Evolutionary conservation across 2,329 filamentous ascomycete genomes (phyloP).

Genomic region (Ophiostoma australiae): DNA sequence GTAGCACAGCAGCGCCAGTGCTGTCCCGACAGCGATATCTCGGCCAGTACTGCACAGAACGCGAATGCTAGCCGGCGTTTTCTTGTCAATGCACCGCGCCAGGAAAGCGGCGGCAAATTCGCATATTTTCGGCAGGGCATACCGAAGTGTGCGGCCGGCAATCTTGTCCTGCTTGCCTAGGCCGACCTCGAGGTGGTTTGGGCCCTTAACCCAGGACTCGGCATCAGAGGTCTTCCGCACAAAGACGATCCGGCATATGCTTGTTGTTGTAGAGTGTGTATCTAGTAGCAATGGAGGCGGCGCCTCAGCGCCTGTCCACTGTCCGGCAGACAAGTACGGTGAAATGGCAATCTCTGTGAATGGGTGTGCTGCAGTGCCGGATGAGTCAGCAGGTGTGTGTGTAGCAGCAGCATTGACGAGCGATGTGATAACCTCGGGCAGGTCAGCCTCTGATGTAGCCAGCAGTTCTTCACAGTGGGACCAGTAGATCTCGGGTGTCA

Average conservation of each 20-base stretch:
- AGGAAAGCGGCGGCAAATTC: slow-evolving; percentile 48
- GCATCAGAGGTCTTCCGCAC: slow-evolving; percentile 41
- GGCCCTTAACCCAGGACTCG: slow-evolving; percentile 40
- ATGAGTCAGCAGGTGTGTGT: background rate
- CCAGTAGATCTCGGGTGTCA: slow-evolving; percentile 82
- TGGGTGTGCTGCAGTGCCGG: background rate
- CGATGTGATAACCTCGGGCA: slow-evolving; percentile 46
- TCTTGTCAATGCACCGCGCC: slow-evolving; percentile 20
- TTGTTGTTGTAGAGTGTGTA: background rate
- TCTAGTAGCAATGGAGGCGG: background rate
- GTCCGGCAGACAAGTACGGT: slow-evolving; percentile 30
- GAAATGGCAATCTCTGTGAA: slow-evolving; percentile 22
- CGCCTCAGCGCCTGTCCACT: slow-evolving; percentile 16
- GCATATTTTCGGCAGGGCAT: slow-evolving; percentile 60
- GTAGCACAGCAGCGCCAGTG: slow-evolving; percentile 70
- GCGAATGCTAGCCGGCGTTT: slow-evolving; percentile 38
- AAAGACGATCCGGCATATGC: slow-evolving; percentile 39
- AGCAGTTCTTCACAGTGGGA: slow-evolving; percentile 57
- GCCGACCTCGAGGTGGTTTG: slow-evolving; percentile 50
- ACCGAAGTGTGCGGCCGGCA: slow-evolving; percentile 77
- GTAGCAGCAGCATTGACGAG: slow-evolving; percentile 37
- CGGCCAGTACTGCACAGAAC: slow-evolving; percentile 72
- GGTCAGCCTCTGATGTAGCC: slow-evolving; percentile 58
- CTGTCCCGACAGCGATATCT: slow-evolving; percentile 73
- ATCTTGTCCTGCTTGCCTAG: slow-evolving; percentile 64